Evolutionary conservation across 2,329 filamentous ascomycete species (phyloP).

Genomic region (Microdochium paspali): DNA sequence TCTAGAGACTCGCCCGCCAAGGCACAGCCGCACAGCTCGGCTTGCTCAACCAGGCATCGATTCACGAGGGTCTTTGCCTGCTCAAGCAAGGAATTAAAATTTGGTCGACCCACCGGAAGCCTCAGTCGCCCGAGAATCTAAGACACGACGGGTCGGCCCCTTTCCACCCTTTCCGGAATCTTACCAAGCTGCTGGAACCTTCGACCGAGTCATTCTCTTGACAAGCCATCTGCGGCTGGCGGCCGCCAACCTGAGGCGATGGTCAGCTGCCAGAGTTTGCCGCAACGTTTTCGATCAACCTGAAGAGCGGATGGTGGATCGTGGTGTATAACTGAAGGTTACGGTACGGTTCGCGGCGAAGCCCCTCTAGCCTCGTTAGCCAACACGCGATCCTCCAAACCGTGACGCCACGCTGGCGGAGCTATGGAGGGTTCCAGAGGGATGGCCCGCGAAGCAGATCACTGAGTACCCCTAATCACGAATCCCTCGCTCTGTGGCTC

Average conservation of each 20-base stretch:
- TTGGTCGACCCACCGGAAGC: too few relatives aligned
- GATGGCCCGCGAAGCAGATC: not conserved
- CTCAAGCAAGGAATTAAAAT: too few relatives aligned
- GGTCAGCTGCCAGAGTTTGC: not conserved
- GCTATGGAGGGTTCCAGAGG: not conserved
- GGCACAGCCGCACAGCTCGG: too few relatives aligned
- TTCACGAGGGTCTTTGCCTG: too few relatives aligned
- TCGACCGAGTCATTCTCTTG: too few relatives aligned
- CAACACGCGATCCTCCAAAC: not conserved
- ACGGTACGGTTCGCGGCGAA: constrained; percentile 2
- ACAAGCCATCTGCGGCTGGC: too few relatives aligned
- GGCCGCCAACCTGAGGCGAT: not conserved
- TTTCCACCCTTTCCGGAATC: too few relatives aligned
- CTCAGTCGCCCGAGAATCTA: too few relatives aligned
- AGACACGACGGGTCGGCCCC: too few relatives aligned
- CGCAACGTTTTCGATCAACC: not conserved
- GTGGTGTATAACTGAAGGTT: not conserved
- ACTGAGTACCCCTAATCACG: not conserved
- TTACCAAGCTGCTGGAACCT: too few relatives aligned
- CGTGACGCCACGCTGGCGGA: not conserved
- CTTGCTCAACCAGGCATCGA: too few relatives aligned
- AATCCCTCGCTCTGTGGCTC: not conserved
- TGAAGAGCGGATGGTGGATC: not conserved
- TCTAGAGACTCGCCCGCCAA: too few relatives aligned
- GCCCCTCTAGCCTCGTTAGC: not conserved